Conservation (phyloP, 169 alveolate species). For the Cryptosporidium bovis region DNA sequence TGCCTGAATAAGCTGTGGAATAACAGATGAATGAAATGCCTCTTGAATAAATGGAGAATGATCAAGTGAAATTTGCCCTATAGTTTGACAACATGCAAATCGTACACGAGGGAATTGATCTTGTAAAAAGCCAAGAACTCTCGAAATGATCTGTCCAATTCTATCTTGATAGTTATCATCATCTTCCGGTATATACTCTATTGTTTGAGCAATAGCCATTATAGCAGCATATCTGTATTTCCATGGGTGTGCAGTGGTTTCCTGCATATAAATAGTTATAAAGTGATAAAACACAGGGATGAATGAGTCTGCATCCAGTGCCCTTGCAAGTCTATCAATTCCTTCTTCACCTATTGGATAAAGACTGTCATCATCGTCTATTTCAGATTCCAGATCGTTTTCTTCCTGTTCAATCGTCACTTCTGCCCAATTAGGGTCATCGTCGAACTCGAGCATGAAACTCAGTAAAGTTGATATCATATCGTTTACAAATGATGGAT, state of each 20-base stretch:
- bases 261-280: conserved; percentile 81
- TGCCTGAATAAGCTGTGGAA: conserved; percentile 85
- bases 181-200: conserved; percentile 87
- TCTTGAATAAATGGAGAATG: conserved; percentile 91
- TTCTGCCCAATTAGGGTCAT: conserved; percentile 78
- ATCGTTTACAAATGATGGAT: conserved; percentile 57
- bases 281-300: conserved; percentile 83
- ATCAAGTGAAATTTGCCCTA: conserved; percentile 91
- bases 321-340: conserved; percentile 86
- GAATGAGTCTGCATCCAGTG: conserved; percentile 84
- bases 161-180: conserved; percentile 84
- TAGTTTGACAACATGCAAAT: conserved; percentile 92
- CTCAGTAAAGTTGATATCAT: conserved; percentile 66
- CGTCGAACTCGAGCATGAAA: conserved; percentile 86
- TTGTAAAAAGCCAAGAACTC: conserved; percentile 82
- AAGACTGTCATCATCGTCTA: conserved; percentile 84
- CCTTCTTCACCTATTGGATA: conserved; percentile 89
- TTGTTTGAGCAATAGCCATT: conserved; percentile 89
- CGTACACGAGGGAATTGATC: conserved; percentile 90
- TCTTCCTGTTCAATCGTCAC: conserved; percentile 84
- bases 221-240: conserved; percentile 87
- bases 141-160: conserved; percentile 83
- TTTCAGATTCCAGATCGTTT: conserved; percentile 84
- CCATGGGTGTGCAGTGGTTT: conserved; percentile 84
- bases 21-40: conserved; percentile 64